A percentile compares a stretch with the other conserved stretches of the same genome.
phyloP scores from a whole-genome alignment of 2,329 filamentous ascomycete genomes.

The Clarireedia paspali region DNA sequence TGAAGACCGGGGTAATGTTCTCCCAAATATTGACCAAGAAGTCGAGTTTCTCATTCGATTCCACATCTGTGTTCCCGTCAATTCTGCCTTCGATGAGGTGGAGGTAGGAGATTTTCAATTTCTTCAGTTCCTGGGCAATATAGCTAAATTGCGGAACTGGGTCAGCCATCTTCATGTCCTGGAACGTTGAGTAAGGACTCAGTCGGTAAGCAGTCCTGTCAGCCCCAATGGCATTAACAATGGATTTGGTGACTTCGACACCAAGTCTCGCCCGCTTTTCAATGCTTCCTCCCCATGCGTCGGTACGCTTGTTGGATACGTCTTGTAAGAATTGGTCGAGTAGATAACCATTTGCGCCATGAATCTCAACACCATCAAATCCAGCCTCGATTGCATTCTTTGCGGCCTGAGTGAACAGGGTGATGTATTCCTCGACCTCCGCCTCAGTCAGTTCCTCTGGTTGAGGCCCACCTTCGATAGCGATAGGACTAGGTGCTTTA shows the following conservation, averaged over 20 bases:
- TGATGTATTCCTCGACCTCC: slow-evolving; percentile 31
- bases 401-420: slow-evolving; percentile 29
- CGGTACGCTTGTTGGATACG: slow-evolving; percentile 46
- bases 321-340: slow-evolving; percentile 29
- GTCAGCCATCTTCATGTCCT: slow-evolving; percentile 56
- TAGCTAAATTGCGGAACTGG: slow-evolving; percentile 57
- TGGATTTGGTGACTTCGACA: slow-evolving; percentile 45
- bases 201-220: slow-evolving; percentile 49
- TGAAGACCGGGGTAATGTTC: slow-evolving; percentile 36
- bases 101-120: slow-evolving; percentile 49
- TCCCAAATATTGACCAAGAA: slow-evolving; percentile 40
- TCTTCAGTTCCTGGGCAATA: slow-evolving; percentile 42
- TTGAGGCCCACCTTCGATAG: slow-evolving; percentile 17
- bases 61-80: slow-evolving; percentile 30
- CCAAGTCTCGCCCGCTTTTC: slow-evolving; percentile 44
- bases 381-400: slow-evolving; percentile 42
- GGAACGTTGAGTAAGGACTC: slow-evolving; percentile 52
- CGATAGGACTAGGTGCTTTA: slow-evolving; percentile 18
- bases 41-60: slow-evolving; percentile 33
- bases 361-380: slow-evolving; percentile 46
- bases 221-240: slow-evolving; percentile 41
- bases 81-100: slow-evolving; percentile 49
- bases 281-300: slow-evolving; percentile 43
- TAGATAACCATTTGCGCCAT: slow-evolving; percentile 29
- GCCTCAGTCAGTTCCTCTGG: slow-evolving; percentile 32